These are phyloP conservation scores for Apostasia shenzhenica DNA, from an alignment of 106 monocot genomes.

Conservation along the genomic window DNA sequence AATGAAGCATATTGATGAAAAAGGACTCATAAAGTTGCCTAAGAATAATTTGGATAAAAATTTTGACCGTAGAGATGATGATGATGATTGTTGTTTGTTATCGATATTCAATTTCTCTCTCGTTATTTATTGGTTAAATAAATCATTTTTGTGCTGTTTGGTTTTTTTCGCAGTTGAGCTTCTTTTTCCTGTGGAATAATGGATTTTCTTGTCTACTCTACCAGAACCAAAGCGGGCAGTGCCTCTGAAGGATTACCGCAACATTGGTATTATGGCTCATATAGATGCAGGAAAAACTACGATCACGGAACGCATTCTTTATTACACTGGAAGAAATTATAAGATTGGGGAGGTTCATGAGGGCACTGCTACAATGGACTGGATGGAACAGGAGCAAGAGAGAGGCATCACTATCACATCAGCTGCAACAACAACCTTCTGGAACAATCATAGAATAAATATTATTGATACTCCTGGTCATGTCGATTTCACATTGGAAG, in stretches of 20 bases:
- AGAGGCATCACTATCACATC: slow-evolving; percentile 98
- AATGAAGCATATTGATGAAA: too few relatives aligned
- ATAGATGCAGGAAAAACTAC: slow-evolving; percentile 99
- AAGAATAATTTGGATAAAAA: too few relatives aligned
- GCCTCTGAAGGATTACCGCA: slow-evolving; percentile 81
- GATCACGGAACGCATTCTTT: slow-evolving; percentile 86
- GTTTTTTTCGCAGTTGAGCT: not conserved
- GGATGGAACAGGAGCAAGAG: slow-evolving; percentile 99
- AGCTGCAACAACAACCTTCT: slow-evolving; percentile 94
- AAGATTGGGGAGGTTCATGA: slow-evolving; percentile 99
- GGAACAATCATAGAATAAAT: slow-evolving; percentile 94
- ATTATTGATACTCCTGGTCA: slow-evolving; percentile 99
- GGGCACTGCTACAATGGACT: slow-evolving; percentile 99
- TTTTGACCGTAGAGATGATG: too few relatives aligned
- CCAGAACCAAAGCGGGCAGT: slow-evolving; percentile 53
- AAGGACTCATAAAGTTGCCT: too few relatives aligned
- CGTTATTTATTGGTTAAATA: too few relatives aligned
- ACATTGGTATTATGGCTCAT: slow-evolving; percentile 99
- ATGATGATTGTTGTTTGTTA: too few relatives aligned
- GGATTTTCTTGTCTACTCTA: not conserved
- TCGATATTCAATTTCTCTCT: too few relatives aligned
- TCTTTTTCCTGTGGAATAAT: not conserved
- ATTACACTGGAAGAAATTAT: slow-evolving; percentile 96
- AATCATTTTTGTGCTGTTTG: too few relatives aligned
- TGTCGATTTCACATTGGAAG: slow-evolving; percentile 97